Evolutionary conservation across 768 basidiomycete species (phyloP), one percentile per base, ranked within the genome.

Genomic region (Cystobasidium tubakii): DNA sequence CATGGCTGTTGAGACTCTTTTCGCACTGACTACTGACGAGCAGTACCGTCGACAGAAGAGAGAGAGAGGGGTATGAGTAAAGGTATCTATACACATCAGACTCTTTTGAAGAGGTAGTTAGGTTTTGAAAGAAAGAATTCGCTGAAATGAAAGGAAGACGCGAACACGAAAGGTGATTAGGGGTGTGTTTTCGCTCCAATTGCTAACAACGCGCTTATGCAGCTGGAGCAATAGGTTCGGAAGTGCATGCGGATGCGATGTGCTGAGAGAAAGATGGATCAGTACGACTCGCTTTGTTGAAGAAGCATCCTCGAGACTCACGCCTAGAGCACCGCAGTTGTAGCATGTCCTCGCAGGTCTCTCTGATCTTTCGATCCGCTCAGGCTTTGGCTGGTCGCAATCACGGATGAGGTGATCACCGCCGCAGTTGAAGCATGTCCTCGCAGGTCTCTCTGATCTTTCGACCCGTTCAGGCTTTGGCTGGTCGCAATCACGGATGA

Each of bases 401-500:
- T 67, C 66, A 46, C 66, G 66, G n/a, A 36, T 36, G 23, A 67
- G 25, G 21, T 67, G 66, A 21, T 46, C 39, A n/a, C n/a, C 66
- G 23, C 66, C 66, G 27, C 66, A 67, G 66, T 67, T 67, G 44
- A 54, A 46, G 50, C 66, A 67, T 7, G 66, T 36, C 33, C 50
- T 23, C 33, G 66, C 44, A 54, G 66, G 66, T 54, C 66, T 19
- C 44, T 67, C 66, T 9, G 66, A n/a, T 67, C 66, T 36, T 10
- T 54, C 66, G n/a, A n/a, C 44, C 15, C 39, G 39, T 15, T 39
- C 39, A 39, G 39, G 39, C 23, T 43, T 42, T 17, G 44, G 44
- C 19, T 54, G 21, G 44, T 43, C 19, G 66, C 66, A 67, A 43
- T 67, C 66, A 46, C 66, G 66, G n/a, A 36, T 36, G 23, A 67